These are phyloP conservation scores for Sphenostylis stenocarpa DNA, from an alignment of 306 rosid genomes.

Conservation along the genomic window DNA sequence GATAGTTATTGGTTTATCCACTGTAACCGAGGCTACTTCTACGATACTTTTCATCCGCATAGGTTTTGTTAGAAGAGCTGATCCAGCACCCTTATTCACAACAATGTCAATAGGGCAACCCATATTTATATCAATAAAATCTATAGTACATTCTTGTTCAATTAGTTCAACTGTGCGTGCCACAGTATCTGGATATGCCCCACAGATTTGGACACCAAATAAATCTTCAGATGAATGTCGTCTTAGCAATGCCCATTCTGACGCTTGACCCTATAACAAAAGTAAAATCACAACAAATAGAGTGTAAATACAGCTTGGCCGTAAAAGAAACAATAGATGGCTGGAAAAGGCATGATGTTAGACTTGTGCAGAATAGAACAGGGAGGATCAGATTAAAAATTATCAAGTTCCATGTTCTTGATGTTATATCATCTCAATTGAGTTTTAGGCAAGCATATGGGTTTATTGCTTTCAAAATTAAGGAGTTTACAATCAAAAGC, in stretches of 20 bases:
- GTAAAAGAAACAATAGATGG: neutral
- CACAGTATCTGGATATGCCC: conserved; percentile 77
- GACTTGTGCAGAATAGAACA: neutral
- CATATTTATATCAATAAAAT: conserved; percentile 94
- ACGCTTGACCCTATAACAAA: conserved; percentile 82
- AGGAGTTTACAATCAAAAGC: neutral
- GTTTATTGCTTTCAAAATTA: conserved; percentile 6
- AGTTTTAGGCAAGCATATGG: neutral
- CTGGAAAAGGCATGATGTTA: neutral
- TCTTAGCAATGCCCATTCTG: conserved; percentile 95
- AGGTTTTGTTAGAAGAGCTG: conserved; percentile 89
- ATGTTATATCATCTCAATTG: conserved; percentile 17
- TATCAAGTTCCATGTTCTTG: neutral
- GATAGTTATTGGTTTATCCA: conserved; percentile 62
- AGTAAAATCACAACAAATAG: neutral
- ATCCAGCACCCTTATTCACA: conserved; percentile 93
- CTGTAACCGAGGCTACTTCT: conserved; percentile 72
- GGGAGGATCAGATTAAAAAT: neutral
- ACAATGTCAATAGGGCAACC: conserved; percentile 97
- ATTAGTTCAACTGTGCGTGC: conserved; percentile 76
- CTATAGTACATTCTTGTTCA: conserved; percentile 75
- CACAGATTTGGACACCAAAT: conserved; percentile 96
- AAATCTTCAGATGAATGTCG: conserved; percentile 85
- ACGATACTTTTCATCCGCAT: conserved; percentile 81
- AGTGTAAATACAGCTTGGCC: conserved; percentile 15